Conservation (phyloP, 495 filamentous ascomycete species). For the Immersiella caudata region DNA sequence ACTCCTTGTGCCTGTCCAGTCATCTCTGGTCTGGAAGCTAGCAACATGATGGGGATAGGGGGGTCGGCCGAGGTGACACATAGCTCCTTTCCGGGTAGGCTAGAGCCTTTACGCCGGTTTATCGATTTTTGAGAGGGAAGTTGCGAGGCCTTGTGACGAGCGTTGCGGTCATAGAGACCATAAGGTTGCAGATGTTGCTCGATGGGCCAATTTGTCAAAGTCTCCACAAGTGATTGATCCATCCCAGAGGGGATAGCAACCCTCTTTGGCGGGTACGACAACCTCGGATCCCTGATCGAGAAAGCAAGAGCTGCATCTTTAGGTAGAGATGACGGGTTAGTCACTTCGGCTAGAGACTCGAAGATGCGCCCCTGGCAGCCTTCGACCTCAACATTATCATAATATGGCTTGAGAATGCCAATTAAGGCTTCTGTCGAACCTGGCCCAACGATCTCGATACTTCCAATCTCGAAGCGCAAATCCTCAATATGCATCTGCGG, state of each 20-base stretch:
- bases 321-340: conserved; percentile 77
- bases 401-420: conserved; percentile 65
- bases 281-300: conserved; percentile 74
- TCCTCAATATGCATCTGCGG: conserved; percentile 82
- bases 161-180: conserved; percentile 68
- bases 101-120: conserved; percentile 76
- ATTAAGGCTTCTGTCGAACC: conserved; percentile 80
- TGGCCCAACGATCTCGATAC: conserved; percentile 85
- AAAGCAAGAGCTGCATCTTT: conserved; percentile 72
- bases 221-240: conserved; percentile 52
- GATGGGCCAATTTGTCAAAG: conserved; percentile 70
- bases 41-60: conserved; percentile 74
- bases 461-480: conserved; percentile 90
- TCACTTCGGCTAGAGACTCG: conserved; percentile 65
- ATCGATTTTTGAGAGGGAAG: conserved; percentile 83
- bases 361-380: conserved; percentile 61
- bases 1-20: conserved; percentile 61
- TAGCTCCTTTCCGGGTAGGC: conserved; percentile 65
- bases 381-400: conserved; percentile 26
- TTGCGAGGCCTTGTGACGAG: conserved; percentile 58
- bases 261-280: conserved; percentile 67
- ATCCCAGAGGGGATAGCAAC: conserved; percentile 48
- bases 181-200: conserved; percentile 60
- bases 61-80: conserved; percentile 68
- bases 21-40: conserved; percentile 57